Evolutionary conservation across 2,329 filamentous ascomycete species (phyloP), one percentile per base, ranked within the genome.

Genomic region (Phyllosticta paracitricarpa): DNA sequence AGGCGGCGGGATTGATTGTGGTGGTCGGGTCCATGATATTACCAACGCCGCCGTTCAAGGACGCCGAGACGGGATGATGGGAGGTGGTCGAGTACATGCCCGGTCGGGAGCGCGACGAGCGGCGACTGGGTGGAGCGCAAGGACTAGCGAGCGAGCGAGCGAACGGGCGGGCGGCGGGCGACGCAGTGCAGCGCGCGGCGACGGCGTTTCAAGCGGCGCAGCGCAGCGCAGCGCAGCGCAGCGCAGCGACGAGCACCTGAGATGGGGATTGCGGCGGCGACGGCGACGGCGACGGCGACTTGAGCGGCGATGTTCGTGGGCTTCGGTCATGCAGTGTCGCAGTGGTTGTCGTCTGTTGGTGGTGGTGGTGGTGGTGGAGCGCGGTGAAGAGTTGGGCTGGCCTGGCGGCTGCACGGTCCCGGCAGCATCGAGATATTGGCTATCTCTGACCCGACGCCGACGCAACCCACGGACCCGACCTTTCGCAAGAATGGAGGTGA

Each of bases 1-100:
- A 66, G 58, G 72, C 69, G 35, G 72, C 71, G 57, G 74, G 74
- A 63, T 76, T 74, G 68, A 76, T 76, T 66, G 74, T 76, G 63
- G 69, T 72, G 55, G 71, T 70, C 53, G 68, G 65, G 63, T 76
- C 73, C 72, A 75, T 75, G 68, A 73, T 71, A 66, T 68, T 70
- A 57, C 68, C 73, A 66, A 75, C 69, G 68, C 67, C 68, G 67
- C 72, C 73, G 68, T 73, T 75, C 60, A 73, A 69, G 68, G 74
- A 68, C 63, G 71, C 66, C 63, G 70, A 68, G 65, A 71, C 68
- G 61, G 72, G 71, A 67, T 74, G 73, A 61, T 66, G 64, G 61
- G 65, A 67, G 68, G 74, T 62, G 56, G 60, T 73, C 53, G 72
- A 73, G 71, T 73, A 75, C 73, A 75, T 75, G 68, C 54, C 54